phyloP scores from a whole-genome alignment of 495 filamentous ascomycete genomes.

The Staphylotrichum longicolle region DNA sequence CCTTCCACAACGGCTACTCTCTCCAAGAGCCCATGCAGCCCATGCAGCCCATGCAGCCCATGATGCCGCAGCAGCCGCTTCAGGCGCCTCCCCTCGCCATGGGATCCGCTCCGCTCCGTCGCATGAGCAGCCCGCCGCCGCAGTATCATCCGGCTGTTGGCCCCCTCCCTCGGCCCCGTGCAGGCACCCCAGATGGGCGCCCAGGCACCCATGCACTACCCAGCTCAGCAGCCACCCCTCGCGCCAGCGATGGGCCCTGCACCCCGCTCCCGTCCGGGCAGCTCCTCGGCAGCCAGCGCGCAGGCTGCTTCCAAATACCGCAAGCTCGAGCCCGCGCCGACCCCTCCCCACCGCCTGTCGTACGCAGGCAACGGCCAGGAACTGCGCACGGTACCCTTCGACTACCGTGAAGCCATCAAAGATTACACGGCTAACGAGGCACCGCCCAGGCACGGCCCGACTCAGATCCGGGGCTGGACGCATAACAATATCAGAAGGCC shows the following conservation, averaged over 20 bases:
- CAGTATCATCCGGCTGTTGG: constrained; percentile 7
- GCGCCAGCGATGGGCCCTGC: constrained; percentile 13
- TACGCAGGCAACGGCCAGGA: constrained; percentile 43
- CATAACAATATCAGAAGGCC: constrained; percentile 43
- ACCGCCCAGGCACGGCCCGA: constrained; percentile 45
- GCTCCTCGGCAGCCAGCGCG: constrained; percentile 32
- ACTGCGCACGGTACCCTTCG: constrained; percentile 48
- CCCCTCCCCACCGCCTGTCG: constrained; percentile 43
- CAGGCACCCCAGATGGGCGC: not conserved
- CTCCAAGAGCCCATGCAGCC: constrained; percentile 34
- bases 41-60: constrained; percentile 26
- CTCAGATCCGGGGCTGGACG: constrained; percentile 51
- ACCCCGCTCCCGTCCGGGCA: constrained; percentile 26
- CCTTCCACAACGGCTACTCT: constrained; percentile 43
- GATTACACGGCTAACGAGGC: constrained; percentile 46
- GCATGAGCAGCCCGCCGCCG: constrained; percentile 24
- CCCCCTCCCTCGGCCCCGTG: constrained; percentile 2
- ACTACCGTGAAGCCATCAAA: constrained; percentile 48
- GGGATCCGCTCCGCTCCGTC: constrained; percentile 9
- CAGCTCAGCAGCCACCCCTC: constrained; percentile 5
- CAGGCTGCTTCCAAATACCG: constrained; percentile 40
- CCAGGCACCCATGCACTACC: constrained; percentile 17
- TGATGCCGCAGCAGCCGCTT: constrained; percentile 23
- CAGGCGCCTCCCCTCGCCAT: constrained; percentile 9
- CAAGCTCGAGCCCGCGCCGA: constrained; percentile 49